These are phyloP conservation scores for Venturia carpophila DNA, from an alignment of 2,329 filamentous ascomycete genomes.

Conservation along the genomic window DNA sequence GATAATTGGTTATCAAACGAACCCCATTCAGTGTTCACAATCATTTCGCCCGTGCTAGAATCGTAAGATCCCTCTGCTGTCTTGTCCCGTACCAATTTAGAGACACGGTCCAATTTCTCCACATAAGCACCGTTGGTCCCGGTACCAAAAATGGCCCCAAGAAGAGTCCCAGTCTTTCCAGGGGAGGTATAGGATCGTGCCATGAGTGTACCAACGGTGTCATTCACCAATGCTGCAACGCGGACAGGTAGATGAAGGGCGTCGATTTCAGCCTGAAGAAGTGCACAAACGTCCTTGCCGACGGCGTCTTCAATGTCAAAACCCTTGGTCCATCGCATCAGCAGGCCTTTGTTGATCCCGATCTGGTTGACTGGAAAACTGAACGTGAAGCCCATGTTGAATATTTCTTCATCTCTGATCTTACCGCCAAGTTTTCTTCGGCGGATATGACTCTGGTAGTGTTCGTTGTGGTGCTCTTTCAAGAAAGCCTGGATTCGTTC, in stretches of 20 bases:
- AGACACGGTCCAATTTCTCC: slow-evolving; percentile 79
- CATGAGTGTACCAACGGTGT: slow-evolving; percentile 97
- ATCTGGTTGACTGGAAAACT: slow-evolving; percentile 92
- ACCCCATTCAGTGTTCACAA: slow-evolving; percentile 97
- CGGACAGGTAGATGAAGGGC: slow-evolving; percentile 77
- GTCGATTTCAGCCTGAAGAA: slow-evolving; percentile 87
- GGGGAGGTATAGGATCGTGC: slow-evolving; percentile 91
- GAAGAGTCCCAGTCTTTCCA: slow-evolving; percentile 73
- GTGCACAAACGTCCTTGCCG: slow-evolving; percentile 85
- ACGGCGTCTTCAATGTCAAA: slow-evolving; percentile 94
- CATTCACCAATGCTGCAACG: slow-evolving; percentile 94
- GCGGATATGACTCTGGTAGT: slow-evolving; percentile 65
- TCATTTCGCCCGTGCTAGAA: slow-evolving; percentile 80
- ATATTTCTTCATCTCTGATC: slow-evolving; percentile 65
- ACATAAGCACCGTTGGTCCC: slow-evolving; percentile 97
- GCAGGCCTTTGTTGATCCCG: slow-evolving; percentile 87
- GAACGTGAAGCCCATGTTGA: slow-evolving; percentile 97
- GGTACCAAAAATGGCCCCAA: slow-evolving; percentile 97
- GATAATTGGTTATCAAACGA: slow-evolving; percentile 93
- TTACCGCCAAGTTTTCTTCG: slow-evolving; percentile 41
- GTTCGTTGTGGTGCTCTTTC: slow-evolving; percentile 76
- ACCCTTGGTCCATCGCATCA: slow-evolving; percentile 97
- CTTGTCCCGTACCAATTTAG: slow-evolving; percentile 53
- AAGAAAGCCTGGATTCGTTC: slow-evolving; percentile 88
- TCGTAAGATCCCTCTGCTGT: slow-evolving; percentile 56